Percentiles rank a stretch among this genome's conserved stretches.
Evolutionary conservation across 2,329 filamentous ascomycete genomes (phyloP).

Genomic region (Cytospora piceae): DNA sequence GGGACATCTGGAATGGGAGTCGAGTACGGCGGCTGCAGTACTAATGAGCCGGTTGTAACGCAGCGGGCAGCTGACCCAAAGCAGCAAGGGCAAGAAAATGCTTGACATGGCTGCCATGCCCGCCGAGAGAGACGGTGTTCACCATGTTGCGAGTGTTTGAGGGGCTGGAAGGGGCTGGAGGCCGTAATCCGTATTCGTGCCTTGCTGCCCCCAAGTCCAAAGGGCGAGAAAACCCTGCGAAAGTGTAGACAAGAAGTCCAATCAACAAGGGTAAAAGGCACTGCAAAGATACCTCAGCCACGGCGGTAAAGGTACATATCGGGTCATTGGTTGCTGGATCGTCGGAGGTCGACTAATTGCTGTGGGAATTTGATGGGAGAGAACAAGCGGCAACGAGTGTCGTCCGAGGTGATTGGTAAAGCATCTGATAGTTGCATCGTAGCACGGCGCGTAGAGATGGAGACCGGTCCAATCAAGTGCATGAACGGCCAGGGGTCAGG

Average conservation of each 20-base stretch:
- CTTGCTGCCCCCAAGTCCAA: slow-evolving; percentile 15
- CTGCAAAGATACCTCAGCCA: slow-evolving; percentile 19
- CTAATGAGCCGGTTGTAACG: slow-evolving; percentile 8
- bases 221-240: slow-evolving; percentile 11
- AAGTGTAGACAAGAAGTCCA: slow-evolving; percentile 8
- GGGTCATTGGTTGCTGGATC: slow-evolving; percentile 21
- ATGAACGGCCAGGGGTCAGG: slow-evolving; percentile 16
- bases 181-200: slow-evolving; percentile 6
- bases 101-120: background rate
- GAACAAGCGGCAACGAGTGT: slow-evolving; percentile 19
- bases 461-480: slow-evolving; percentile 24
- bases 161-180: slow-evolving; percentile 19
- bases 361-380: slow-evolving; percentile 24
- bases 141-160: slow-evolving; percentile 8
- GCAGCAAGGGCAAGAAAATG: slow-evolving; percentile 6
- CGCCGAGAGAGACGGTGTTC: background rate
- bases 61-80: slow-evolving; percentile 15
- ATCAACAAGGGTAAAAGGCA: slow-evolving; percentile 18
- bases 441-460: slow-evolving; percentile 30
- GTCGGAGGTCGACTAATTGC: slow-evolving; percentile 14
- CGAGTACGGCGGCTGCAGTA: slow-evolving; percentile 17
- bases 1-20: background rate
- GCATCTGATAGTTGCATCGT: slow-evolving; percentile 22
- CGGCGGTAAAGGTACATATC: slow-evolving; percentile 26
- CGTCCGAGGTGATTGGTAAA: slow-evolving; percentile 29